Evolutionary conservation across 805 yeast genomes (phyloP), one percentile per base, ranked within the genome.

Genomic region (Ogataea glucozyma): DNA sequence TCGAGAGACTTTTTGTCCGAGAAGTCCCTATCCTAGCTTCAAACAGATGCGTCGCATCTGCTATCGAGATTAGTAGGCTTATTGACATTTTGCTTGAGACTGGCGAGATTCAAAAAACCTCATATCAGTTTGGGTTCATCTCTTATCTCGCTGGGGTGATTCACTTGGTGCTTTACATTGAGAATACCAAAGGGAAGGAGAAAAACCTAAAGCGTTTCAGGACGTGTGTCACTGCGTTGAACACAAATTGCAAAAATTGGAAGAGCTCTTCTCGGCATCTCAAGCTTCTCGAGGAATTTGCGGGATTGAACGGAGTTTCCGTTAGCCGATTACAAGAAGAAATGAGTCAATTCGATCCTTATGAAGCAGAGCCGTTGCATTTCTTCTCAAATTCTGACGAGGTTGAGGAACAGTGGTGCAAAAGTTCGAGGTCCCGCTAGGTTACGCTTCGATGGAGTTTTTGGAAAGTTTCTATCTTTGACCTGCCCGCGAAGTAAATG

Each of bases 1-100:
- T 63, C 19, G 52, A 57, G 21, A 52, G 56, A 43, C 26, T 54
- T 3, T 57, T 58, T 23, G 26, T 58, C 2, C 35, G 47, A 26
- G 54, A 53, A 10, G 10, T 10, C 10, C 24, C 24, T 2, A 29
- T 41, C 10, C 14, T 36, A 2, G 49, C 58, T 1, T 51, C 51
- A 6, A 44, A 41, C 13, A 46, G 49, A 2, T 52, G 56, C 22
- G 37, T 62, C 6, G 35, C 36, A 10, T 48, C 58, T 0, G 56
- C 61, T 4, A 16, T 44, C 1, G 47, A 49, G 13, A 51, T 60
- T 16, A 40, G 34, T 22, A 16, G 41, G 27, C 22, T 43, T 11
- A 21, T 31, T 27, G 27, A 31, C 11, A 6, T 38, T n/a, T 22
- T 40, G 31, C 17, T 38, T 20, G 35, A 41, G 14, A 18, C 13